These are phyloP conservation scores for Penicillium flavigenum DNA, from an alignment of 495 filamentous ascomycete species.

Conservation along the genomic window DNA sequence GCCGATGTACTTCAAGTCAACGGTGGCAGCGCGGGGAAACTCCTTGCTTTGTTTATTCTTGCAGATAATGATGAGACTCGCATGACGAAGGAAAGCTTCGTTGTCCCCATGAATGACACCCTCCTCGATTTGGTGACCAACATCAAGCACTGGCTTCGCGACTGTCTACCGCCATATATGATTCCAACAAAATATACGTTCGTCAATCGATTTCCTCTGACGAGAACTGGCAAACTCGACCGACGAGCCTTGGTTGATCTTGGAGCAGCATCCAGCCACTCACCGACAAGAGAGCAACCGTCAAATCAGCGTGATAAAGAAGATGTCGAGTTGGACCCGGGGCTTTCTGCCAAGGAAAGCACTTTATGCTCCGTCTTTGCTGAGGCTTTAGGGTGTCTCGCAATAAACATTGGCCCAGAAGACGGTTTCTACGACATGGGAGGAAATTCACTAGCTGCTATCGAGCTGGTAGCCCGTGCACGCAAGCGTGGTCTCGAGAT, in stretches of 20 bases:
- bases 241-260: conserved; percentile 2
- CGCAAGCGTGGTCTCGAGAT: not conserved
- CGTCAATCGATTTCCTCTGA: not conserved
- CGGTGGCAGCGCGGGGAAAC: not conserved
- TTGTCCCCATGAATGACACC: not conserved
- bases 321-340: not conserved
- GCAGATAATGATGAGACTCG: not conserved
- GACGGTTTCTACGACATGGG: not conserved
- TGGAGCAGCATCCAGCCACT: not conserved
- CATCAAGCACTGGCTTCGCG: not conserved
- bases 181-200: not conserved
- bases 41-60: not conserved
- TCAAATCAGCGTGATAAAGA: not conserved
- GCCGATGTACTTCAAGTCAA: not conserved
- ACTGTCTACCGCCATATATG: not conserved
- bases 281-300: not conserved
- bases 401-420: not conserved
- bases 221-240: conserved; percentile 2
- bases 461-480: conserved; percentile 4
- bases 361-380: not conserved
- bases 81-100: not conserved
- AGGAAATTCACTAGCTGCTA: not conserved
- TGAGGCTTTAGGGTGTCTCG: not conserved
- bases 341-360: not conserved
- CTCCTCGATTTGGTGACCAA: not conserved